Evolutionary conservation across 306 rosid species (phyloP).

Genomic region (Rosa multiflora): DNA sequence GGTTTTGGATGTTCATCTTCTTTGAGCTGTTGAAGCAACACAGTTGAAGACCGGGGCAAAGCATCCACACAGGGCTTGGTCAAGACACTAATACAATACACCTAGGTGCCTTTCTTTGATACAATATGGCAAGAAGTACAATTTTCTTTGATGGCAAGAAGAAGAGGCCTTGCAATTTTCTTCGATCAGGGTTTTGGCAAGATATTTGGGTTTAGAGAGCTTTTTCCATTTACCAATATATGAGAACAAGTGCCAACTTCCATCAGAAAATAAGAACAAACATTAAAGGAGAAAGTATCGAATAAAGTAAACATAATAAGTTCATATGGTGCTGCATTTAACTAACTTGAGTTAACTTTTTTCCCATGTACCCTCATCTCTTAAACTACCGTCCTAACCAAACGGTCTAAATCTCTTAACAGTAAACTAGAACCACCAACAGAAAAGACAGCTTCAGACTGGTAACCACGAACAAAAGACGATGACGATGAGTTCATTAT

Average conservation of each 20-base stretch:
- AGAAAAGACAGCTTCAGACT: constrained; percentile 12
- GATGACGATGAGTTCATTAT: not conserved
- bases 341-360: not conserved
- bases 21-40: too few species aligned
- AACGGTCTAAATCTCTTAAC: not conserved
- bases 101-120: too few species aligned
- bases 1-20: too few species aligned
- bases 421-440: not conserved
- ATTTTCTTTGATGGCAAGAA: not conserved
- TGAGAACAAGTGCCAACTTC: not conserved
- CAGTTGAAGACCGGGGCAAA: too few species aligned
- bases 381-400: not conserved
- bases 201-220: not conserved
- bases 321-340: not conserved
- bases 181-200: not conserved
- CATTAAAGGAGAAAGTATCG: not conserved
- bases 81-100: too few species aligned
- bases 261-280: not conserved
- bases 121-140: too few species aligned
- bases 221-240: not conserved
- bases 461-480: not conserved
- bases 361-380: not conserved
- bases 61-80: too few species aligned
- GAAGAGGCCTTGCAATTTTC: not conserved
- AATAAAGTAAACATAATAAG: not conserved